Evolutionary conservation across 192 early-diverging fungal genomes (phyloP), one percentile per base, ranked within the genome.

Genomic region (Thamnidium elegans): DNA sequence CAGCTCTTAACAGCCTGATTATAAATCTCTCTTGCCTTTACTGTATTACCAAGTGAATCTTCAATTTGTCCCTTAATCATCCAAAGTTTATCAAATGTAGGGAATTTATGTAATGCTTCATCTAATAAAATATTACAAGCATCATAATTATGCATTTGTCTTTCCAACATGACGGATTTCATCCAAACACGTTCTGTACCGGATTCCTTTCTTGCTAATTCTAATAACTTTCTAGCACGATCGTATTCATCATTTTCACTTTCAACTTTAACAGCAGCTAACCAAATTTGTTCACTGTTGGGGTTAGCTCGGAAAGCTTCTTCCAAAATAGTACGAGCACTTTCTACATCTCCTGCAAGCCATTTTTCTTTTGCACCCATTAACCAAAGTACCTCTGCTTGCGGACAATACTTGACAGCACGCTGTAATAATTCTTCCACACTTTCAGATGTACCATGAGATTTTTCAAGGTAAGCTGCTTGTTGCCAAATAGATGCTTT

Each of bases 281-380:
- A 73, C 85, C 96, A 92, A 32, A 98, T 96, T 65, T 93, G 84
- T 67, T 98, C 95, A 34, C 89, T 92, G 58, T 87, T 86, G 0
- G 94, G 91, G 70, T 98, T 97, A 3, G 95, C 94, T 9, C 81
- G 81, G 76, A 94, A 95, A 5, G 96, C 96, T 55, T 85, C 83
- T 39, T 86, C 90, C 17, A 99, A 80, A 58, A 96, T 92, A 13
- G 69, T 76, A 30, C 94, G 88, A 10, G 96, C 97, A 21, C 85
- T 91, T 5, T 81, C 78, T 14, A 99, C 82, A 69, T 95, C 89
- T 6, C 88, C 87, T 11, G 83, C 81, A 15, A 87, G 58, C 96
- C 96, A 97, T 71, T 91, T 92, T 54, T 97, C 94, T 70, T 97
- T 96, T 31, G 97, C 97, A 0, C 84, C 89, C 91, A 97, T 97